Evolutionary conservation across 805 yeast genomes (phyloP), one percentile per base, ranked within the genome.

Genomic region (Isabelozyma heimii): DNA sequence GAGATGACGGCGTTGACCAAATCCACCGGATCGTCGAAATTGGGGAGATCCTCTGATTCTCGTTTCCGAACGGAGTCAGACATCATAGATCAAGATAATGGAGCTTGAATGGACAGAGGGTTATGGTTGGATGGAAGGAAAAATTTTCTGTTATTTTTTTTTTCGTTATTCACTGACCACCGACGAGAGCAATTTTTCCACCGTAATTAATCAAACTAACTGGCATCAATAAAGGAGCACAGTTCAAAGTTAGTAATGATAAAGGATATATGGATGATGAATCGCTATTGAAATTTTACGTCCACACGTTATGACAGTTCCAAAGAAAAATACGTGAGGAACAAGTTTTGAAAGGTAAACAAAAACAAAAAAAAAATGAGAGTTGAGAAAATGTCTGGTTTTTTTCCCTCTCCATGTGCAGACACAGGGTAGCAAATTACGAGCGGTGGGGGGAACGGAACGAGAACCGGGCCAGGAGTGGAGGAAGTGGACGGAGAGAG

Each of bases 1-100:
- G 88, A 77, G 30, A 90, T 87, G 16, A 91, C 89, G 15, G 85
- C 84, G 62, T 89, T 87, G 43, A 87, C 80, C 48, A 86, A 70
- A 43, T 87, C 90, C 39, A 73, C 74, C 2, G 83, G 82, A 61
- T 83, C 86, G 33, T 81, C 83, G 51, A 79, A 80, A 12, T 58
- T 48, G 17, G 76, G 73, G n/a, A 61, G 56, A 14, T 66, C 72
- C 17, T 55, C 58, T 24, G 57, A 43, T 12, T 60, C 47, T 38
- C 72, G 61, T 49, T 67, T 67, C 26, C 64, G 70, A 8, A 72
- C 63, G 13, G 72, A 53, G 15, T 57, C 49, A 26, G 69, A 64
- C 67, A 64, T 64, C 13, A 45, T 16, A 8, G 40, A 10, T 38
- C 12, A 38, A 16, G 6, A 38, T 4, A 14, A 12, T 16, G 14